These are phyloP conservation scores for Asterophora parasitica DNA, from an alignment of 768 basidiomycete species.

Conservation along the genomic window DNA sequence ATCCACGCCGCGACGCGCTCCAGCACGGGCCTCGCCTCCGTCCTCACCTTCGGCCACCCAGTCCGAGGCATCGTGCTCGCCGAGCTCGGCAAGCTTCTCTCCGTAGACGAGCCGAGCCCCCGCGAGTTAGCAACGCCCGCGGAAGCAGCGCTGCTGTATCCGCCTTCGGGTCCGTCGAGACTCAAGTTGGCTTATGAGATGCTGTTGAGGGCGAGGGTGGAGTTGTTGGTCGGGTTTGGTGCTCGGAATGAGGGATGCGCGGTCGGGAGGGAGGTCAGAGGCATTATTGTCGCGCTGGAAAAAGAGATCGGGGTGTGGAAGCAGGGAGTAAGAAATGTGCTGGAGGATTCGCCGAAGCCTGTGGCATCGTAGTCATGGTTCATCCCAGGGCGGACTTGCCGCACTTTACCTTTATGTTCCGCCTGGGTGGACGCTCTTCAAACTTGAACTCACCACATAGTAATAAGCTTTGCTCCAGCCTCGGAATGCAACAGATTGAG, in stretches of 20 bases:
- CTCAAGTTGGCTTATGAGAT: slow-evolving; percentile 63
- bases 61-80: slow-evolving; percentile 68
- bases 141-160: slow-evolving; percentile 35
- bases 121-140: slow-evolving; percentile 17
- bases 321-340: slow-evolving; percentile 51
- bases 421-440: too few species aligned
- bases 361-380: too few species aligned
- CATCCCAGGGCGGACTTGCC: too few species aligned
- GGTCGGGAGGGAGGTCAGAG: slow-evolving; percentile 60
- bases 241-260: slow-evolving; percentile 62
- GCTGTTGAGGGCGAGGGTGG: slow-evolving; percentile 54
- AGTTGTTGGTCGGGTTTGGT: slow-evolving; percentile 72
- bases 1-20: slow-evolving; percentile 54
- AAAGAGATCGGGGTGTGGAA: slow-evolving; percentile 72
- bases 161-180: slow-evolving; percentile 62
- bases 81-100: slow-evolving; percentile 78
- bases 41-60: slow-evolving; percentile 69
- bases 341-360: too few species aligned
- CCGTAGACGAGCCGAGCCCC: slow-evolving; percentile 68
- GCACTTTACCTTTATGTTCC: too few species aligned
- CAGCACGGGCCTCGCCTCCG: slow-evolving; percentile 43
- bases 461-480: too few species aligned
- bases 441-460: too few species aligned
- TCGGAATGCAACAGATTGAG: too few species aligned
- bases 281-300: slow-evolving; percentile 56